Evolutionary conservation across 192 early-diverging fungal genomes (phyloP).

Genomic region (Rhizoclosmatium globosum): DNA sequence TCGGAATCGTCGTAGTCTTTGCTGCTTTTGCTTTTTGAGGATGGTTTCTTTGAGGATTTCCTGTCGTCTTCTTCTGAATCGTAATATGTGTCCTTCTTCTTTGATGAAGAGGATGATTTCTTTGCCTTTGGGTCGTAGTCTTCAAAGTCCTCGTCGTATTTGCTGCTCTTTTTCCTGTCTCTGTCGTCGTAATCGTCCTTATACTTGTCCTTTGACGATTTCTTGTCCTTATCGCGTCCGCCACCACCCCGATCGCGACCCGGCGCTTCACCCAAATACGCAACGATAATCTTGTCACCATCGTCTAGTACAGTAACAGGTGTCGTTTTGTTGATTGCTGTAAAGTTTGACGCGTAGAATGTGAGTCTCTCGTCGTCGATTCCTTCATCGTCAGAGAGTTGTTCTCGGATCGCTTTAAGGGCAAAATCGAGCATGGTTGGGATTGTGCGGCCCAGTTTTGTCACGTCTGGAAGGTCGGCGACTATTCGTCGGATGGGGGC

Average conservation of each 20-base stretch:
- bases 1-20: conserved; percentile 12
- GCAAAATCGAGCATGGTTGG: conserved; percentile 28
- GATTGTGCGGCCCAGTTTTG: conserved; percentile 31
- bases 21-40: conserved; percentile 10
- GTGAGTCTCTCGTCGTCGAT: conserved; percentile 21
- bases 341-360: conserved; percentile 31
- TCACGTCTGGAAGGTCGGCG: conserved; percentile 25
- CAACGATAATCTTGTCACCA: conserved; percentile 35
- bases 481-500: conserved; percentile 30
- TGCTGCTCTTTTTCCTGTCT: background rate
- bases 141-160: conserved; percentile 7
- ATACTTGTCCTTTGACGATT: background rate
- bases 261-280: conserved; percentile 20
- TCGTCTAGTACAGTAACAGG: conserved; percentile 29
- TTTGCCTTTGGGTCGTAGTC: conserved; percentile 10
- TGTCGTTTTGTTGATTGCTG: conserved; percentile 24
- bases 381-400: conserved; percentile 27
- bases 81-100: conserved; percentile 15
- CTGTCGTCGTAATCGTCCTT: conserved; percentile 10
- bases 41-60: conserved; percentile 19
- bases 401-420: conserved; percentile 9
- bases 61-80: conserved; percentile 28
- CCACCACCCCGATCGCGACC: background rate
- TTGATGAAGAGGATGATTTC: background rate
- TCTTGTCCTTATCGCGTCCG: background rate